A percentile compares a stretch with the other conserved stretches of the same genome.
These are phyloP conservation scores for Auricularia auricula-judae DNA, from an alignment of 768 basidiomycete species.

Conservation along the genomic window DNA sequence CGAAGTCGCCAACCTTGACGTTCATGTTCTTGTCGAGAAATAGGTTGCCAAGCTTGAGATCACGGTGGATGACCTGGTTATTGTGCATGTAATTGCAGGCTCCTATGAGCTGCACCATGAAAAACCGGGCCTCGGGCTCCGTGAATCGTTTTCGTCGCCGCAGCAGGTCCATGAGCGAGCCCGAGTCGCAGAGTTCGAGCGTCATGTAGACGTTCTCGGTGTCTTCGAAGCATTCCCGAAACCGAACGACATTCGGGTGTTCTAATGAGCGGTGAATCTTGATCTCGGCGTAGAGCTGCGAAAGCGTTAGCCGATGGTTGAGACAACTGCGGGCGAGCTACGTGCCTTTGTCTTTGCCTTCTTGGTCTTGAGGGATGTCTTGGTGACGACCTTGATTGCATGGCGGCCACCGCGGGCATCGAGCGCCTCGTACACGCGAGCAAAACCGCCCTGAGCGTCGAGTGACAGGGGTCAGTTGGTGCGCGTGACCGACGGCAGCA, in stretches of 20 bases:
- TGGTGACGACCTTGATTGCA: constrained; percentile 94
- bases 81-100: constrained; percentile 97
- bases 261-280: constrained; percentile 87
- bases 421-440: constrained; percentile 91
- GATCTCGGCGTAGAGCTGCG: constrained; percentile 93
- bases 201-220: constrained; percentile 95
- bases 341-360: constrained; percentile 93
- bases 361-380: constrained; percentile 82
- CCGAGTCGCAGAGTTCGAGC: constrained; percentile 83
- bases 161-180: constrained; percentile 85
- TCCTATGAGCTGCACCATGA: constrained; percentile 88
- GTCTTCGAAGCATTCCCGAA: constrained; percentile 94
- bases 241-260: constrained; percentile 88
- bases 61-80: constrained; percentile 94
- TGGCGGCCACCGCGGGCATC: constrained; percentile 51
- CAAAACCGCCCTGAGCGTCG: constrained; percentile 69
- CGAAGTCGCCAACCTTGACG: constrained; percentile 95
- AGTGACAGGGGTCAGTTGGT: not conserved
- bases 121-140: constrained; percentile 88
- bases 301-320: not conserved
- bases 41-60: constrained; percentile 92
- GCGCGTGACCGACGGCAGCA: not conserved
- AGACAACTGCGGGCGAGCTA: not conserved
- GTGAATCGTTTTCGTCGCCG: constrained; percentile 77
- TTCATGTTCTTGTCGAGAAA: constrained; percentile 90